A percentile compares a stretch with the other conserved stretches of the same genome.
Conservation (phyloP, 2,329 filamentous ascomycete species). For the Fusarium paranaense region DNA sequence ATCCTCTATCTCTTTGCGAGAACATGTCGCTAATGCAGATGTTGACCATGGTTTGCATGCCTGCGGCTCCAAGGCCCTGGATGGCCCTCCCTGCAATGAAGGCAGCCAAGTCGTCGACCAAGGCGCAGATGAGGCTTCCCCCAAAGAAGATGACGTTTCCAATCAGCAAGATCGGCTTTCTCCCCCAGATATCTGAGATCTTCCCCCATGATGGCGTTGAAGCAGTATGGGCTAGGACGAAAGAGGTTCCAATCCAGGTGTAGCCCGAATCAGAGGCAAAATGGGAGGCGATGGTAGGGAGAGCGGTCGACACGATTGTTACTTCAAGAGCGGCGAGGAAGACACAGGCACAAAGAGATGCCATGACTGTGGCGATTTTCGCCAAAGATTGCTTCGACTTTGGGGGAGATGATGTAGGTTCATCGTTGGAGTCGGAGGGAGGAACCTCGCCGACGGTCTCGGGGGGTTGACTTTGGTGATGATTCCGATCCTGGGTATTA, state of each 20-base stretch:
- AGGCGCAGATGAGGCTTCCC: slow-evolving; percentile 62
- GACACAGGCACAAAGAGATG: slow-evolving; percentile 53
- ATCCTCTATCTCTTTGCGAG: slow-evolving; percentile 51
- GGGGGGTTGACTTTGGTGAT: background rate
- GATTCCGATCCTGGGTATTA: background rate
- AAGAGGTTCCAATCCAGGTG: slow-evolving; percentile 82
- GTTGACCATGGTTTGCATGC: slow-evolving; percentile 64
- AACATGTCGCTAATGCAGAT: slow-evolving; percentile 67
- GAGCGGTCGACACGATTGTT: slow-evolving; percentile 71
- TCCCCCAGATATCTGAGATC: slow-evolving; percentile 68
- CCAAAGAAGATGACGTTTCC: slow-evolving; percentile 63
- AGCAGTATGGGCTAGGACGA: slow-evolving; percentile 76
- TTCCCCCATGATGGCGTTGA: slow-evolving; percentile 78
- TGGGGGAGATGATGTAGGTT: background rate
- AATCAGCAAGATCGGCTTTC: slow-evolving; percentile 63
- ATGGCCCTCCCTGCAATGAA: slow-evolving; percentile 55
- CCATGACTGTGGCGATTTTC: slow-evolving; percentile 48
- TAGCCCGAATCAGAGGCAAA: slow-evolving; percentile 75
- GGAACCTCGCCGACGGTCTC: background rate
- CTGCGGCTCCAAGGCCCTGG: slow-evolving; percentile 65
- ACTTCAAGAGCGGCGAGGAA: slow-evolving; percentile 62
- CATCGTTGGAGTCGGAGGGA: background rate
- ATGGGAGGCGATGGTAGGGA: slow-evolving; percentile 69
- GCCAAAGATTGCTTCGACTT: slow-evolving; percentile 22
- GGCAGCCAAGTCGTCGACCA: slow-evolving; percentile 58